phyloP scores from a whole-genome alignment of 306 rosid genomes.

The Castanospermum australe region DNA sequence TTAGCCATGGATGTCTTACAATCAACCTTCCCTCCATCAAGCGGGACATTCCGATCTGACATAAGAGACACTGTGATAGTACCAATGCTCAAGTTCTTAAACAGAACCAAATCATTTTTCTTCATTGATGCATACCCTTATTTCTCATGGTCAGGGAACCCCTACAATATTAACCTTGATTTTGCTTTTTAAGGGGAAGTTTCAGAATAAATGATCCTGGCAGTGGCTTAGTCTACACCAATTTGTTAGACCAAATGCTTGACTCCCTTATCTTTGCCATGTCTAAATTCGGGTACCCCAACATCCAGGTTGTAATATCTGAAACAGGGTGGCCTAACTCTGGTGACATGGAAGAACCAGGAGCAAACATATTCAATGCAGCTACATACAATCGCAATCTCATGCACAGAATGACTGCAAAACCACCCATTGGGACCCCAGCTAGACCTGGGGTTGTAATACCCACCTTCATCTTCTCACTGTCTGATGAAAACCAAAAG shows the following conservation, averaged over 20 bases:
- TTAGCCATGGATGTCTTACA: slow-evolving; percentile 72
- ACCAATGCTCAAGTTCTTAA: slow-evolving; percentile 63
- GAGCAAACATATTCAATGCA: slow-evolving; percentile 61
- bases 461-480: slow-evolving; percentile 69
- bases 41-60: slow-evolving; percentile 44
- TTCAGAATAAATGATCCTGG: slow-evolving; percentile 34
- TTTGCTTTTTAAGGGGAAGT: slow-evolving; percentile 54
- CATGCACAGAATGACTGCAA: slow-evolving; percentile 44
- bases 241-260: slow-evolving; percentile 85
- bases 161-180: slow-evolving; percentile 52
- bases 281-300: slow-evolving; percentile 64
- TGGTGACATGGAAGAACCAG: slow-evolving; percentile 45
- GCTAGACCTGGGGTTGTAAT: slow-evolving; percentile 55
- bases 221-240: slow-evolving; percentile 58
- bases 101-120: slow-evolving; percentile 66
- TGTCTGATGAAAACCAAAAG: slow-evolving; percentile 73
- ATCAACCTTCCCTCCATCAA: slow-evolving; percentile 69
- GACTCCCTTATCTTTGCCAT: slow-evolving; percentile 74
- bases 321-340: slow-evolving; percentile 89
- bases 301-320: slow-evolving; percentile 51
- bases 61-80: slow-evolving; percentile 40
- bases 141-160: slow-evolving; percentile 68
- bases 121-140: slow-evolving; percentile 77
- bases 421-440: slow-evolving; percentile 69
- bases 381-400: slow-evolving; percentile 73